Conservation (phyloP, 2,329 filamentous ascomycete genomes). For the Beauveria scarabaeidicola region DNA sequence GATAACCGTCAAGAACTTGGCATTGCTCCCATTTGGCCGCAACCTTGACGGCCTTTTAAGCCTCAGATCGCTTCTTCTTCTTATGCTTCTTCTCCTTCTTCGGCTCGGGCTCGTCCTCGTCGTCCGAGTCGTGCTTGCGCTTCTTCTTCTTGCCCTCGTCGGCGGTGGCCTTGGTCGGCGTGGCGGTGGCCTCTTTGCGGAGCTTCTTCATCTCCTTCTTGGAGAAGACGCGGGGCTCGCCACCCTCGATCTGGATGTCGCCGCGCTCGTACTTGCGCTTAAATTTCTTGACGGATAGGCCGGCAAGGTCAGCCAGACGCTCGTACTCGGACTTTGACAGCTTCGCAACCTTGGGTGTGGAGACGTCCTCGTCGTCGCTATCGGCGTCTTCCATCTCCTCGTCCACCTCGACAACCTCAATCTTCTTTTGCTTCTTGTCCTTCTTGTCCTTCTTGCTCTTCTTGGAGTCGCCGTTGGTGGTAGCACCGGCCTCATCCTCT, state of each 20-base stretch:
- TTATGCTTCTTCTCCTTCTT: constrained; percentile 53
- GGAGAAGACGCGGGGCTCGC: constrained; percentile 57
- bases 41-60: constrained; percentile 16
- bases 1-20: not conserved
- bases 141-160: constrained; percentile 51
- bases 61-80: constrained; percentile 37
- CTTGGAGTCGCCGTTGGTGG: constrained; percentile 29
- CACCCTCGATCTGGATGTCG: constrained; percentile 61
- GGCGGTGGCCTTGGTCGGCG: constrained; percentile 32
- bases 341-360: constrained; percentile 31
- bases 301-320: constrained; percentile 55
- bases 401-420: constrained; percentile 32
- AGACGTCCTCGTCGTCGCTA: constrained; percentile 22
- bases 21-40: not conserved
- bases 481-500: constrained; percentile 45
- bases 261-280: constrained; percentile 70
- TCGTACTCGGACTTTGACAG: constrained; percentile 49
- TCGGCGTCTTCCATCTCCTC: constrained; percentile 24
- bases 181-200: constrained; percentile 47
- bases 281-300: constrained; percentile 67
- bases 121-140: constrained; percentile 60
- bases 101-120: constrained; percentile 49
- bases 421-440: constrained; percentile 33
- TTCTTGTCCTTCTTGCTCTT: constrained; percentile 36
- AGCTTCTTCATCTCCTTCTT: constrained; percentile 72